Base-by-base conservation (phyloP, 768 basidiomycete genomes). In the Pleurotus tuoliensis region DNA sequence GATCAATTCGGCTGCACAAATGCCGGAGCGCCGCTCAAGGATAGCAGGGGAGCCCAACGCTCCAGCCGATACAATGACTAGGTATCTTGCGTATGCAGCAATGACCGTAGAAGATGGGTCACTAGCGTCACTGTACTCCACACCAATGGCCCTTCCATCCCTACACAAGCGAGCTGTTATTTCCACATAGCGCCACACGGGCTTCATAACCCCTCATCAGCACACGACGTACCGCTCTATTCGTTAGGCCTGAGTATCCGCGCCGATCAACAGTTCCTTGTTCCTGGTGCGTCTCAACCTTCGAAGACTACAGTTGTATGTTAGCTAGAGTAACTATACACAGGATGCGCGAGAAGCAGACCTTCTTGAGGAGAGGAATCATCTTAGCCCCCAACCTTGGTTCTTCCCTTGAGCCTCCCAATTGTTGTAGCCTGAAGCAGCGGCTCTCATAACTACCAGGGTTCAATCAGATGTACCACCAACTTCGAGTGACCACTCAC, bases 11-110 rank as follows among this genome's bases (percentile, higher is more conserved):
- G 65, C 61, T 0, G 79, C 74, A 3, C 91, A 91, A 55, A 94
- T 86, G 6, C 91, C 88, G 0, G 86, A 87, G 62, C 82, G 72
- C 59, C 82, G 72, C 59, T 85, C 82, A 11, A 86, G 69, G 18
- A 86, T 81, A 1, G 77, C 65, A 3, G 82, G 78, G 8, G 82
- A 81, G 6, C 83, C 82, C 53, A 84, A 81, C 1, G 82, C 73
- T 0, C 82, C 83, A 3, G 75, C 75, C 1, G 79, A 76, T 11
- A 84, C 39, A 12, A 84, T 75, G 0, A 84, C 76, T 2, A 83
- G 68, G 3, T 70, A 70, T 9, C 76, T 73, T 5, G 78, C 76
- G 56, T 64, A 67, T 37, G 60, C 59, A 39, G 68, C 65, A 24
- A 58, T 58, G 61, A 58, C 64, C 64, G 62, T 60, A 58, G 53